Conservation (phyloP, 257 asterid species). For the Ligustrum vulgare region DNA sequence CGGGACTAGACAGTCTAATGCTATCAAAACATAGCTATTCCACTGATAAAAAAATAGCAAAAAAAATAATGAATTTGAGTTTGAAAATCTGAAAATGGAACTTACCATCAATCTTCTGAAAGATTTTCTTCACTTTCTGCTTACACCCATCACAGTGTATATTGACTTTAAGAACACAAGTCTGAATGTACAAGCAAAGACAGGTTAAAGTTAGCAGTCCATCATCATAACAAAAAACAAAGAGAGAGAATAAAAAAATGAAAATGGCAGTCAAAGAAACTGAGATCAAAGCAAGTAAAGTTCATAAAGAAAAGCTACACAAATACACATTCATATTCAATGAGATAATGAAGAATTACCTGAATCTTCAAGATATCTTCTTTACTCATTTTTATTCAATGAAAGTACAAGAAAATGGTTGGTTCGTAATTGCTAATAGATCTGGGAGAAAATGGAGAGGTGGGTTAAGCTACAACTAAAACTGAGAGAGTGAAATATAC, state of each 20-base stretch:
- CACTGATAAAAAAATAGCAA: not conserved
- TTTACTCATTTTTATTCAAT: slow-evolving; percentile 41
- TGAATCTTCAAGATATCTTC: slow-evolving; percentile 58
- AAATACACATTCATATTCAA: slow-evolving; percentile 13
- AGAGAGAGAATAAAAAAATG: not conserved
- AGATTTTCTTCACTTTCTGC: slow-evolving; percentile 82
- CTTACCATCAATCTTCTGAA: slow-evolving; percentile 92
- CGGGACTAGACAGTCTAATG: no score
- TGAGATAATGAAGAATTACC: slow-evolving; percentile 30
- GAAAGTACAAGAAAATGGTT: not conserved
- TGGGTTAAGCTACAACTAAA: not conserved
- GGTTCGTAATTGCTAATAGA: slow-evolving; percentile 28
- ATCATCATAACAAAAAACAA: slow-evolving; percentile 24
- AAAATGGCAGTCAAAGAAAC: slow-evolving; percentile 15
- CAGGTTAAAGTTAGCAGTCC: slow-evolving; percentile 40
- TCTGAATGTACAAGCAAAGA: slow-evolving; percentile 77
- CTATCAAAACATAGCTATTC: not conserved
- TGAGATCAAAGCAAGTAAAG: slow-evolving; percentile 16
- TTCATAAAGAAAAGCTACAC: slow-evolving; percentile 20
- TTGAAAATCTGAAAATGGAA: slow-evolving; percentile 14
- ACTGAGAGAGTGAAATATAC: not conserved
- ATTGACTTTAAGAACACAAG: slow-evolving; percentile 90
- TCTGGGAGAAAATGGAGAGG: slow-evolving; percentile 29
- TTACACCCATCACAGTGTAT: slow-evolving; percentile 98
- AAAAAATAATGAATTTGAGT: not conserved